Evolutionary conservation across 208 protist species (phyloP).

Genomic region (Crithidia sp.): DNA sequence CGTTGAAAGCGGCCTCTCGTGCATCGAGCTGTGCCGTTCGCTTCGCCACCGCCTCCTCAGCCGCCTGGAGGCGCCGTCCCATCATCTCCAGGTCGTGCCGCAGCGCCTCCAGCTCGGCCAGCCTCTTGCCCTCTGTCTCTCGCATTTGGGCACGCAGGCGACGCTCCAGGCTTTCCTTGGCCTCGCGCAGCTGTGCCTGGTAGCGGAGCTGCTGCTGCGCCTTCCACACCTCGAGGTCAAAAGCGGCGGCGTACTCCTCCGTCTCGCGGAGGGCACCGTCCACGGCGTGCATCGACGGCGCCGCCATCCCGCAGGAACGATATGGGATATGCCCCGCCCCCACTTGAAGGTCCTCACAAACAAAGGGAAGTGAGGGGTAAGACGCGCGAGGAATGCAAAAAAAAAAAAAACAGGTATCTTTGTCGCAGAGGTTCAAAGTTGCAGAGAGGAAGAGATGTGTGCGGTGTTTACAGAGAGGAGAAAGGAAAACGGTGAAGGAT

Average conservation of each 20-base stretch:
- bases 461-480: no score
- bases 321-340: no score
- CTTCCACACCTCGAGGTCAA: slow-evolving; percentile 93
- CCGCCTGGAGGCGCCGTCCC: slow-evolving; percentile 58
- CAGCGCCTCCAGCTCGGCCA: slow-evolving; percentile 59
- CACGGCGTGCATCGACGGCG: slow-evolving; percentile 19
- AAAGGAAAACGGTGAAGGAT: no score
- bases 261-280: slow-evolving; percentile 58
- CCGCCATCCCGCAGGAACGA: slow-evolving; percentile 1
- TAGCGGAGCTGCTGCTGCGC: slow-evolving; percentile 85
- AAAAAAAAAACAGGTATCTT: no score
- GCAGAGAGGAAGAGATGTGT: no score
- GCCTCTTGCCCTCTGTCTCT: slow-evolving; percentile 30
- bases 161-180: slow-evolving; percentile 61
- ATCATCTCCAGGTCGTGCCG: slow-evolving; percentile 68
- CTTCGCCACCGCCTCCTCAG: slow-evolving; percentile 61
- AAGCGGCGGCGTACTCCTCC: slow-evolving; percentile 87
- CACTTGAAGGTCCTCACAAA: no score
- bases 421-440: no score
- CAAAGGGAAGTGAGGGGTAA: no score
- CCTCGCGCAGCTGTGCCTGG: slow-evolving; percentile 65
- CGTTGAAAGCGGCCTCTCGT: slow-evolving; percentile 80
- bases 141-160: slow-evolving; percentile 44
- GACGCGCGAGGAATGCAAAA: no score
- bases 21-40: slow-evolving; percentile 70